Evolutionary conservation across 2,329 filamentous ascomycete genomes (phyloP), one percentile per base, ranked within the genome.

Genomic region (Botrytis deweyae): DNA sequence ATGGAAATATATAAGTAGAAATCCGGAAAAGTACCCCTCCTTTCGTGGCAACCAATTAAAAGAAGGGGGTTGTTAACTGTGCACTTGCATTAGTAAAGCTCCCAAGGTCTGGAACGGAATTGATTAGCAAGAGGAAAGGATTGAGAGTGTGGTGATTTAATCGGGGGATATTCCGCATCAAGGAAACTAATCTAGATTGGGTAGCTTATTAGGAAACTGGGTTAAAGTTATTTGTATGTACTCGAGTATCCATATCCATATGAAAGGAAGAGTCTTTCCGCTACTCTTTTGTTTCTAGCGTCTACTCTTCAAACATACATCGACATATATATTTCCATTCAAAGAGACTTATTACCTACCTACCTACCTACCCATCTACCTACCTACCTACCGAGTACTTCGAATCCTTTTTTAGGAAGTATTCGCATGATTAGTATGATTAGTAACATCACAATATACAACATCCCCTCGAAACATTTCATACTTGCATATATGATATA

Each of bases 31-130:
- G 46, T 58, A 58, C 66, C 49, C 49, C 49, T 68, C 66, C 22
- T 25, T 46, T n/a, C 18, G 44, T 69, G 38, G n/a, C 64, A 63
- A 52, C 72, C 74, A 75, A 73, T 73, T 4, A 73, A n/a, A 68
- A 36, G 10, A 22, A 29, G 29, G 8, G 29, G 25, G 71, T 74
- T 74, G 52, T n/a, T 36, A 67, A 72, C 22, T 65, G 59, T 55
- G 71, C 65, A 58, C 58, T 10, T 65, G 59, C 52, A 74, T 72
- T 72, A 74, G 72, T 75, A 52, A 74, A 67, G 46, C 8, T 49
- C 22, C 25, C 33, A n/a, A 52, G 40, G 71, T 74, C 73, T 74
- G 55, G 73, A 73, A 65, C 44, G 25, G 66, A 20, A 25, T 61
- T 62, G 49, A 40, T 58, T 65, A 52, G 20, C 25, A 72, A 55